Evolutionary conservation across 164 flowering plant genomes (phyloP), one percentile per base, ranked within the genome.

Genomic region (Houttuynia cordata): DNA sequence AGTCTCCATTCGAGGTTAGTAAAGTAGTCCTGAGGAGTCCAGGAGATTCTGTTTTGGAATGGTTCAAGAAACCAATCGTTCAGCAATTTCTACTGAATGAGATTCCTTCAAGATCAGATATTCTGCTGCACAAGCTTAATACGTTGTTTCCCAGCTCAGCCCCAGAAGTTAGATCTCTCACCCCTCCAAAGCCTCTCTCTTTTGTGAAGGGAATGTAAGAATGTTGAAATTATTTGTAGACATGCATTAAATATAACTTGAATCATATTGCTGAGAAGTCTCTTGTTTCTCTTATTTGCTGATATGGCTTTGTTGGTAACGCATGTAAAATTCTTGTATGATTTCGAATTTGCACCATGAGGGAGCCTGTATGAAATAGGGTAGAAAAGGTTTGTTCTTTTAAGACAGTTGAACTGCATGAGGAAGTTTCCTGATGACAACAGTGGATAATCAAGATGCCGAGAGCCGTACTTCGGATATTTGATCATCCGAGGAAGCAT

Each of bases 11-110:
- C 67, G 99, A 93, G 79, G 99, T 93, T n/a, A 83, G 96, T 64
- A 90, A 93, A 76, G 97, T 93, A 61, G 97, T 93, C 65, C 64
- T 93, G 65, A 82, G 99, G 68, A 89, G 91, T 18, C 92, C 98
- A 0, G 99, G 97, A 54, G 94, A 90, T 62, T 79, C 94, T 21
- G 86, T 90, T 0, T 74, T 88, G 79, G 97, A 90, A 64, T 93
- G 98, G 98, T 93, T 90, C 63, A 93, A 93, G 79, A 93, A 93
- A 63, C 97, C 97, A 8, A 88, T 93, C 58, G 99, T 93, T 54
- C 99, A 88, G 60, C 94, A 93, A 61, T 93, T 90, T 64, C 96
- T 90, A 68, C 73, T 93, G 55, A 93, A 93, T 71, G 99, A 93
- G 80, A 81, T 86, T 64, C 97, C 99, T 19, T 93, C 99, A 6